phyloP scores from a whole-genome alignment of 2,329 filamentous ascomycete species.

The Pseudovirgaria hyperparasitica region DNA sequence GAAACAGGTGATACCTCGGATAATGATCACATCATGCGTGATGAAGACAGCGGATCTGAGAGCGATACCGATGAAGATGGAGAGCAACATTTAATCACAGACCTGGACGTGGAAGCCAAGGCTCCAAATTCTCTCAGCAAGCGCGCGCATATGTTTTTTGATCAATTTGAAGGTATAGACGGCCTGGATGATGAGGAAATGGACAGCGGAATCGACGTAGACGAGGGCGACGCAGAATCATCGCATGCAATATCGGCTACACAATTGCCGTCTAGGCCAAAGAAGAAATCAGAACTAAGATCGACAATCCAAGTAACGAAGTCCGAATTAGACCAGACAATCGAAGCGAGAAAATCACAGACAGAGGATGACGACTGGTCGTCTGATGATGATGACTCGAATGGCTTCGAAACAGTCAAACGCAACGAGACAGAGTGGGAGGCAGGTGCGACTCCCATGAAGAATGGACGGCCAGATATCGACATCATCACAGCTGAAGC shows the following conservation, averaged over 20 bases:
- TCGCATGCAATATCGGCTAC: no score
- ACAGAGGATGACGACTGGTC: slow-evolving; percentile 20
- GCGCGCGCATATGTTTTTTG: slow-evolving; percentile 79
- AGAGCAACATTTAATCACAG: slow-evolving; percentile 44
- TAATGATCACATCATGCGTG: slow-evolving; percentile 40
- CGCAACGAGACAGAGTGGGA: slow-evolving; percentile 50
- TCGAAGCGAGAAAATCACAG: slow-evolving; percentile 9
- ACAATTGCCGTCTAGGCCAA: slow-evolving; percentile 7
- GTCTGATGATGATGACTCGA: slow-evolving; percentile 18
- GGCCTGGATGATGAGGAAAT: slow-evolving; percentile 42
- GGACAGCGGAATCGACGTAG: slow-evolving; percentile 26
- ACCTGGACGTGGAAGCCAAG: slow-evolving; percentile 43
- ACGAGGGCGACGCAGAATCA: slow-evolving; percentile 18
- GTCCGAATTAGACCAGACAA: slow-evolving; percentile 8
- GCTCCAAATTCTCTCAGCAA: slow-evolving; percentile 58
- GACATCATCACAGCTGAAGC: slow-evolving; percentile 99
- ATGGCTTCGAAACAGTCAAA: slow-evolving; percentile 52
- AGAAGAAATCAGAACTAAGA: slow-evolving; percentile 7
- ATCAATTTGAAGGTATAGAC: slow-evolving; percentile 77
- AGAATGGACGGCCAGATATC: slow-evolving; percentile 64
- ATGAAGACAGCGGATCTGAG: slow-evolving; percentile 52
- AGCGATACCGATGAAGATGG: slow-evolving; percentile 42
- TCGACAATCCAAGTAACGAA: slow-evolving; percentile 6
- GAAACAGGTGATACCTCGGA: slow-evolving; percentile 45
- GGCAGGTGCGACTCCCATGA: slow-evolving; percentile 46